These are phyloP conservation scores for Sporisorium reilianum DNA, from an alignment of 1,284 basidiomycete genomes.

Conservation along the genomic window DNA sequence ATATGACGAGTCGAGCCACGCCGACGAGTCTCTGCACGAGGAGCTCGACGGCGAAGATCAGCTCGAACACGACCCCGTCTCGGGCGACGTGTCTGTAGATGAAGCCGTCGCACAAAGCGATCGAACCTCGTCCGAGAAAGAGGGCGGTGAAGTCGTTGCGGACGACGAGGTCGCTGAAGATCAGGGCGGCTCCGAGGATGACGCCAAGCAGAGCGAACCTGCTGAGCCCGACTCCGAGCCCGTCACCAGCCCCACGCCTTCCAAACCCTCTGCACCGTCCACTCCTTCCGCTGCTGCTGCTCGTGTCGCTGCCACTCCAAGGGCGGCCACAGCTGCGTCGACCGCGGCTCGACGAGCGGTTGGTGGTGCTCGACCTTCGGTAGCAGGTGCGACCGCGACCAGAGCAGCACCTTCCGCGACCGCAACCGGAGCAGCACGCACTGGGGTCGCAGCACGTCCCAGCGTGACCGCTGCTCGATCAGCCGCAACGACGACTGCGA, in stretches of 20 bases:
- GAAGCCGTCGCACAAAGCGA: constrained; percentile 30
- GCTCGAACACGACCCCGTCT: constrained; percentile 6
- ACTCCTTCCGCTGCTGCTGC: constrained; percentile 18
- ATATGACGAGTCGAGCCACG: constrained; percentile 12
- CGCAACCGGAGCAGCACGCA: constrained; percentile 12
- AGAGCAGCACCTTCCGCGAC: constrained; percentile 13
- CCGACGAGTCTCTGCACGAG: constrained; percentile 14
- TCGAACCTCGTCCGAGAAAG: constrained; percentile 41
- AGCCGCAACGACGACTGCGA: constrained; percentile 6
- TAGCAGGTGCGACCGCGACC: constrained; percentile 17
- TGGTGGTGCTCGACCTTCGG: constrained; percentile 31
- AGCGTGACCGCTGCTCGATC: constrained; percentile 19
- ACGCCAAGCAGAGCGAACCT: constrained; percentile 12
- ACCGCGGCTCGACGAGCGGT: constrained; percentile 31
- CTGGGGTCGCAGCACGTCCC: constrained; percentile 25
- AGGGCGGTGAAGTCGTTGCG: constrained; percentile 26
- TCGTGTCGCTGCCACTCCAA: constrained; percentile 13
- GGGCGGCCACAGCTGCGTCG: constrained; percentile 11
- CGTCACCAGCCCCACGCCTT: constrained; percentile 1
- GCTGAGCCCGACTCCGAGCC: constrained; percentile 3
- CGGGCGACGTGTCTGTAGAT: constrained; percentile 25
- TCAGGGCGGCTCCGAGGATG: constrained; percentile 5
- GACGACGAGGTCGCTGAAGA: constrained; percentile 16
- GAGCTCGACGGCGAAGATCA: constrained; percentile 14
- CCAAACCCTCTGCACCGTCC: constrained; percentile 19